These are phyloP conservation scores for Coriaria nepalensis DNA, from an alignment of 306 rosid species.

Conservation along the genomic window DNA sequence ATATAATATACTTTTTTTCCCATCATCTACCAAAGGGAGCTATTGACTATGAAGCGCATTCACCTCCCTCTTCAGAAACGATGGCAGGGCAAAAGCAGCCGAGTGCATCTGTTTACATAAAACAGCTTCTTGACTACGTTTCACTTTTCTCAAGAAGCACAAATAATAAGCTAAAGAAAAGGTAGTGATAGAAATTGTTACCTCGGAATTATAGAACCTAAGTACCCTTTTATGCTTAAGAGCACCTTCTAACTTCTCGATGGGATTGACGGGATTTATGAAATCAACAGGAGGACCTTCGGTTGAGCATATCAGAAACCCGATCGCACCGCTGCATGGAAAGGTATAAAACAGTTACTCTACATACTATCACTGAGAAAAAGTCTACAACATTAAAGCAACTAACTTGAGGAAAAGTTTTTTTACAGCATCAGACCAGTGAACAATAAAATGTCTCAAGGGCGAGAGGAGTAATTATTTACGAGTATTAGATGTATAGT, in stretches of 20 bases:
- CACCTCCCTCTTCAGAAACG: constrained; percentile 54
- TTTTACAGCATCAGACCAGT: too few species aligned
- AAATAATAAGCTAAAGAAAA: not conserved
- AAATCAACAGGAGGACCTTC: constrained; percentile 48
- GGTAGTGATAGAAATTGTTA: not conserved
- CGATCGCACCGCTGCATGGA: too few species aligned
- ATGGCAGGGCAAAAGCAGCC: constrained; percentile 60
- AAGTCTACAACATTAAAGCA: too few species aligned
- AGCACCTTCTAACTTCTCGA: constrained; percentile 17
- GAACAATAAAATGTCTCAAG: too few species aligned
- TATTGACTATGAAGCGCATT: constrained; percentile 10
- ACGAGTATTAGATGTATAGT: too few species aligned
- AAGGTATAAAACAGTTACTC: too few species aligned
- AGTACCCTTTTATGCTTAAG: constrained; percentile 38
- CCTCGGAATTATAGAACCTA: constrained; percentile 61
- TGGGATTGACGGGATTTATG: constrained; percentile 41
- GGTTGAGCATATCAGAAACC: constrained; percentile 64
- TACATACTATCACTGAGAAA: too few species aligned
- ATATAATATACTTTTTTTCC: too few species aligned
- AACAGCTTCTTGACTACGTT: not conserved
- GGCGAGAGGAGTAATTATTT: too few species aligned
- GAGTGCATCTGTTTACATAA: constrained; percentile 31
- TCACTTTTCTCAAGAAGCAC: not conserved
- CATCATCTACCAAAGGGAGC: too few species aligned
- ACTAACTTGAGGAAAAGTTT: too few species aligned